Conservation (phyloP, 768 basidiomycete genomes). For the Glaciozyma antarctica region DNA sequence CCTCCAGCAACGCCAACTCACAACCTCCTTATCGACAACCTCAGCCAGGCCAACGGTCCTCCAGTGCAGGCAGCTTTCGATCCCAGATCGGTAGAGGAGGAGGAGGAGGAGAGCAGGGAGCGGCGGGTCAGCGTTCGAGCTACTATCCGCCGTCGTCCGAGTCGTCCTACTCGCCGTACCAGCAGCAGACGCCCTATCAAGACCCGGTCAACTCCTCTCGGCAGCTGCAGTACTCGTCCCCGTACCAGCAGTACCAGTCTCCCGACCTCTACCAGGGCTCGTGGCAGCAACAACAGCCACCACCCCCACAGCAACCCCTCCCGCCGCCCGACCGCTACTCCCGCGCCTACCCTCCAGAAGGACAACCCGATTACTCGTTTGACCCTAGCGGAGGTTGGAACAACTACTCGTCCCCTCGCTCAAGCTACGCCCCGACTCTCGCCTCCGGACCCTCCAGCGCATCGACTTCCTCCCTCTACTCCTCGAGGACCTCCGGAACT, state of each 20-base stretch:
- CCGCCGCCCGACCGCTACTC: neutral
- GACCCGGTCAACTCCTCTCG: too few relatives aligned
- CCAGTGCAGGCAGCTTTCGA: too few relatives aligned
- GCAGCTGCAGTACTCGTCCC: neutral
- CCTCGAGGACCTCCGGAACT: neutral
- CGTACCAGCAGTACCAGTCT: constrained; percentile 2
- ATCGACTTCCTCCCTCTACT: constrained; percentile 10
- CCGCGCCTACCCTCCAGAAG: neutral
- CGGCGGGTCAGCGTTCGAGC: too few relatives aligned
- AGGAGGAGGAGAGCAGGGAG: too few relatives aligned
- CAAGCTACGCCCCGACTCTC: constrained; percentile 11
- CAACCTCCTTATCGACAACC: too few relatives aligned
- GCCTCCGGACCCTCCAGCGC: constrained; percentile 23
- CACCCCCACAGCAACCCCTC: neutral
- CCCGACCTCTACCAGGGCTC: neutral
- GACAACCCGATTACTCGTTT: neutral
- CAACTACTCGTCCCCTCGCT: constrained; percentile 2
- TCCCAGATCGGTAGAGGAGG: too few relatives aligned
- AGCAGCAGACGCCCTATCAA: neutral
- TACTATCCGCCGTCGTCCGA: too few relatives aligned
- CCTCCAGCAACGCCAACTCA: too few relatives aligned
- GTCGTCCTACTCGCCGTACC: neutral
- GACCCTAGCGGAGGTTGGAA: neutral
- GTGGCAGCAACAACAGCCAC: neutral
- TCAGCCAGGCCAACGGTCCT: too few relatives aligned